Base-by-base conservation (phyloP, 352 stramenopile species). In the Globisporangium acanthophoron region DNA sequence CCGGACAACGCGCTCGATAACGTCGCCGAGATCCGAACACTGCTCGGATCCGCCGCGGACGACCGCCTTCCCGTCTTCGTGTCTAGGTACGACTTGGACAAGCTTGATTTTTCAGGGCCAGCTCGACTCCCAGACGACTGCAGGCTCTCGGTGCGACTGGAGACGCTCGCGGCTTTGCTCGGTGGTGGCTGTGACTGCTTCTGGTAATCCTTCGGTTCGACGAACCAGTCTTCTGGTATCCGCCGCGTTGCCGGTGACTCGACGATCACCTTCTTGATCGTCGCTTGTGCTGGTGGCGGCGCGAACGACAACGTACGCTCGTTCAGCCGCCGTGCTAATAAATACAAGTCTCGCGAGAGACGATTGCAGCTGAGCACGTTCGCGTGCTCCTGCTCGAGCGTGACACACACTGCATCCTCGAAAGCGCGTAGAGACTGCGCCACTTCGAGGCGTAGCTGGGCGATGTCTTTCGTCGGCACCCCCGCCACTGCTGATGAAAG, bases 171-270 rank as follows among this genome's bases (percentile, higher is more conserved):
- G 15, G 12, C n/a, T 2, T 35, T 53, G 24, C 47, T 40, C 31
- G 24, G 35, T 41, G 35, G 18, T 52, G 24, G 24, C 24, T 48
- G 24, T 2, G 46, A 54, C 5, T 70, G 64, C 13, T 71, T 76
- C 4, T 75, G 66, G 9, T 64, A 62, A 11, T 66, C 47, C 9
- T 46, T 56, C 29, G 76, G 65, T 29, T 85, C 77, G 1, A 74
- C 88, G 56, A 85, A 92, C 83, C 83, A 93, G 52, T 93, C 83
- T 27, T 84, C 69, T 2, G 83, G 83, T 58, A 93, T 93, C 24
- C 76, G 78, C 15, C 79, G 73, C 53, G 84, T 87, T 1, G 76
- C 77, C 9, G 77, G 69, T 6, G 82, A 88, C 44, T 91, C 81
- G 3, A 70, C 61, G 11, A 85, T 72, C 41, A 85, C 75, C 65